A percentile compares a stretch with the other conserved stretches of the same genome.
Conservation (phyloP, 495 filamentous ascomycete genomes). For the Penicillium turbatum region DNA sequence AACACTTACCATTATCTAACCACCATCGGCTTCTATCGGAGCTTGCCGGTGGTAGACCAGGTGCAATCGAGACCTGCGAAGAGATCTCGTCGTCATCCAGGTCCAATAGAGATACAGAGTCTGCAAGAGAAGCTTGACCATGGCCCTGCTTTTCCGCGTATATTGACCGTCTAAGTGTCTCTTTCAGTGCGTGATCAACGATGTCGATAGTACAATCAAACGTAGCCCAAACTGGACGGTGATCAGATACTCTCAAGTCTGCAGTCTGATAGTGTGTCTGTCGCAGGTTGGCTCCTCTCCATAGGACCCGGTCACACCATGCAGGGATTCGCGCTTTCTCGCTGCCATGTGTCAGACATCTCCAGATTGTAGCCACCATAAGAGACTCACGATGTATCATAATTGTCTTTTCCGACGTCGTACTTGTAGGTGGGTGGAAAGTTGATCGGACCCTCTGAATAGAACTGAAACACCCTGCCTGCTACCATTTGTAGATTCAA, state of each 20-base stretch:
- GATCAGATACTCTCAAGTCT: constrained; percentile 82
- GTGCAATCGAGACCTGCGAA: constrained; percentile 69
- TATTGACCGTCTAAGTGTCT: constrained; percentile 62
- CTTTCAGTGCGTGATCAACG: constrained; percentile 67
- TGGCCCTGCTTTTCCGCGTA: constrained; percentile 64
- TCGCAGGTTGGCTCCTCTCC: constrained; percentile 75
- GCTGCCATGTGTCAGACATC: constrained; percentile 32
- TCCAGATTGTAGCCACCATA: not conserved
- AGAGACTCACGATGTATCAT: constrained; percentile 78
- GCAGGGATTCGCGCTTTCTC: constrained; percentile 94
- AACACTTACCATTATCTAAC: constrained; percentile 67
- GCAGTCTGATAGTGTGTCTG: constrained; percentile 78
- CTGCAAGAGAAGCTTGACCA: constrained; percentile 39
- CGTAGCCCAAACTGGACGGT: constrained; percentile 84
- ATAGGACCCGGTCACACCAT: constrained; percentile 92
- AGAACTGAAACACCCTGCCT: constrained; percentile 82
- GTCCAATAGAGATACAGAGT: constrained; percentile 47
- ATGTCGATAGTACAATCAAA: constrained; percentile 81
- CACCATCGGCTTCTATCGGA: constrained; percentile 92
- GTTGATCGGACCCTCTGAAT: constrained; percentile 76
- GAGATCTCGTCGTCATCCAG: constrained; percentile 71
- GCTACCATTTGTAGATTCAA: constrained; percentile 95
- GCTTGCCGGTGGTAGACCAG: constrained; percentile 81
- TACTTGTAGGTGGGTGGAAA: constrained; percentile 97
- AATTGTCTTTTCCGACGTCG: constrained; percentile 78